Evolutionary conservation across 495 filamentous ascomycete genomes (phyloP), one percentile per base, ranked within the genome.

Genomic region (Chaetomium tenue): DNA sequence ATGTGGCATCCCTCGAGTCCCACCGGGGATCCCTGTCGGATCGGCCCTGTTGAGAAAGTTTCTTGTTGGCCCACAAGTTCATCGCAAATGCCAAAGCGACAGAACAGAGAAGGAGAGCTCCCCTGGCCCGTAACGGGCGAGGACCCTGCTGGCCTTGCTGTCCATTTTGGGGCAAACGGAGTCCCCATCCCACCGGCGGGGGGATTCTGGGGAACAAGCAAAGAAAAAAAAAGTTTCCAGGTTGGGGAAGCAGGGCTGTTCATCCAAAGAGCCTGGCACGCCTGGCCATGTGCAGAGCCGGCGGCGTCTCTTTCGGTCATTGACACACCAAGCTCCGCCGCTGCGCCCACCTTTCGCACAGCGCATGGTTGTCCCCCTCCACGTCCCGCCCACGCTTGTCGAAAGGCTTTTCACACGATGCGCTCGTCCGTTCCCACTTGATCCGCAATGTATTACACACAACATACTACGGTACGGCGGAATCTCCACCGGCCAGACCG

Each of bases 381-480:
- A 73, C 71, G 66, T 64, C 63, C 66, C 67, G 61, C 71, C 72
- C 70, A 66, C 72, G 66, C 72, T 69, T 64, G 63, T 28, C 13
- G 51, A 65, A 68, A 62, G 47, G 25, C 20, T 39, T 60, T 63
- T 63, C 66, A 37, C 66, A 22, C 52, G 63, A 61, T 61, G 57
- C 65, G 54, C 64, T 51, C 67, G 63, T n/a, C 57, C 61, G 55
- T 28, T 52, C 63, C 56, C 50, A 58, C 59, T 33, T 64, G 23
- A 62, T 64, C 63, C 63, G 57, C 57, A 63, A 63, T 66, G 67
- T 60, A 70, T 70, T 66, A 62, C 60, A 42, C 51, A 62, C 60
- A 39, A 18, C 66, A 69, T 51, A 15, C 66, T 30, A 39, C 66
- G n/a, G 26, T 53, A 7, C 33, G 9, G 8, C 5, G 33, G 60